These are phyloP conservation scores for Leccinum boreale DNA, from an alignment of 768 basidiomycete genomes.

Conservation along the genomic window DNA sequence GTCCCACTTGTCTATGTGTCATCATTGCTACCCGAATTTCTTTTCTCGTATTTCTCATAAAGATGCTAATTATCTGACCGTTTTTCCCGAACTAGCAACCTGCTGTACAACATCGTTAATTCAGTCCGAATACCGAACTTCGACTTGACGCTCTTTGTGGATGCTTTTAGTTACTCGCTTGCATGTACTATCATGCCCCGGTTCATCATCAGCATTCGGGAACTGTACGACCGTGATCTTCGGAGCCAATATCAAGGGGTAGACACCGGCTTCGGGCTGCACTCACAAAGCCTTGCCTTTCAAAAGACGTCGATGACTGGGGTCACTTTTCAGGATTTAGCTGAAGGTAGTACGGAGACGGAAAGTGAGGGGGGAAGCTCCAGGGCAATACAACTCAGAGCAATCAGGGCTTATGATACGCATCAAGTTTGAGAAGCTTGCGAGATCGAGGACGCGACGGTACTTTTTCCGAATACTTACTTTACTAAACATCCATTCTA, in stretches of 20 bases:
- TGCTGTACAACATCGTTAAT: background rate
- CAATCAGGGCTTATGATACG: background rate
- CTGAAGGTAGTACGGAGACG: background rate
- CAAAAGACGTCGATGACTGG: background rate
- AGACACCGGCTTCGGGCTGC: background rate
- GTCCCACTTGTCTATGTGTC: background rate
- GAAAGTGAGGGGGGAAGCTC: background rate
- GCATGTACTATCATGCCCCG: background rate
- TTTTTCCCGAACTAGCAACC: background rate
- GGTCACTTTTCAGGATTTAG: background rate
- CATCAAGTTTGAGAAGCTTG: background rate
- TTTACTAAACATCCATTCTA: background rate
- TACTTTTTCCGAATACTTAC: background rate
- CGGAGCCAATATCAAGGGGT: background rate
- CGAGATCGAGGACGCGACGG: constrained; percentile 2
- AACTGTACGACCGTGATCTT: background rate
- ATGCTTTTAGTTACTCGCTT: background rate
- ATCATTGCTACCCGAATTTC: background rate
- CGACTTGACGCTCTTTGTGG: background rate
- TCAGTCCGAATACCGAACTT: background rate
- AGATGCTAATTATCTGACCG: background rate
- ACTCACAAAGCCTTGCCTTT: background rate
- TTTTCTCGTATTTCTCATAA: background rate
- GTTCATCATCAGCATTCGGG: background rate
- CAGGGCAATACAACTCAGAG: background rate